These are phyloP conservation scores for Luffa aegyptiaca DNA, from an alignment of 306 rosid species.

Conservation along the genomic window DNA sequence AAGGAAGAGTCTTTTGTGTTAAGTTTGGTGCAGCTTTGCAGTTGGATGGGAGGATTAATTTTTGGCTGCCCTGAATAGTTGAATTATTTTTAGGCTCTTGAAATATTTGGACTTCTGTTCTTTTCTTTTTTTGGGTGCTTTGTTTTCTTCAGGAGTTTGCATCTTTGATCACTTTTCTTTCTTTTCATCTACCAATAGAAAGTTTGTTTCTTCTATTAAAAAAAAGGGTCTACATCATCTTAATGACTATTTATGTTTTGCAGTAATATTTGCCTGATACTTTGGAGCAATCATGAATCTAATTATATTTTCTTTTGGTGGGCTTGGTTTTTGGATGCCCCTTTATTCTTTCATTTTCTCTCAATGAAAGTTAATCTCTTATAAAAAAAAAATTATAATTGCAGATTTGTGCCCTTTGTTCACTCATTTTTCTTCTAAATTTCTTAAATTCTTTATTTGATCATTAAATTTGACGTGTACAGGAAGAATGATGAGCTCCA, in stretches of 20 bases:
- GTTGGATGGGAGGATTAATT: no score
- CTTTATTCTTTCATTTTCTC: no score
- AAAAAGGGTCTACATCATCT: not conserved
- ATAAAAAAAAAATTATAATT: not conserved
- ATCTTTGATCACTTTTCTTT: not conserved
- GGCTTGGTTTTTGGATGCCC: no score
- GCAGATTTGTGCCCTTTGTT: not conserved
- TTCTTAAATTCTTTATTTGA: not conserved
- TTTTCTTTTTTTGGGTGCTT: no score
- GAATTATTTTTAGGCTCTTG: no score
- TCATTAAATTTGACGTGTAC: constrained; percentile 15
- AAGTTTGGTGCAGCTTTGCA: no score
- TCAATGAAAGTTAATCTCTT: no score
- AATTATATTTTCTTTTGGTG: no score
- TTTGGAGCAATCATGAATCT: not conserved
- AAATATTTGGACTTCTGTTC: no score
- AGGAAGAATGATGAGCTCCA: constrained; percentile 88
- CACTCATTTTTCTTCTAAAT: not conserved
- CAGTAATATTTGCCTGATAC: not conserved
- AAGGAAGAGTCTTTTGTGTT: no score
- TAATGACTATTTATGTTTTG: not conserved
- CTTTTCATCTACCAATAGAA: not conserved
- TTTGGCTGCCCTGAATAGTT: no score
- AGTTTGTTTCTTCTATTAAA: not conserved
- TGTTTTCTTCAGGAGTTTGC: not conserved